A percentile compares a stretch with the other conserved stretches of the same genome.
Conservation (phyloP, 495 filamentous ascomycete genomes). For the Tuber indicum region DNA sequence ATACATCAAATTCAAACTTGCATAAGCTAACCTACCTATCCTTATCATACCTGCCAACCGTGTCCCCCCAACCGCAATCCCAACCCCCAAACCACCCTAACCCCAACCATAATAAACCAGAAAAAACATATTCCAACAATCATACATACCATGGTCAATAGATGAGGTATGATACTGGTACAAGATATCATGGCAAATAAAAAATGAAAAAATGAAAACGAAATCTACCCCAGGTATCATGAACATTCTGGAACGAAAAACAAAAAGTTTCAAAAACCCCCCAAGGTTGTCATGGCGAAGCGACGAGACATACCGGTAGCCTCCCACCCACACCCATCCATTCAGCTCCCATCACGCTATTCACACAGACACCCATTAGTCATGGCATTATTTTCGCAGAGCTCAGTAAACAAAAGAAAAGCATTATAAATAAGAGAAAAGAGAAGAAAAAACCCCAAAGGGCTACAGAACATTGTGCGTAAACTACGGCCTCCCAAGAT, state of each 20-base stretch:
- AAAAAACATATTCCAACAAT: constrained; percentile 5
- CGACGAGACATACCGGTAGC: background rate
- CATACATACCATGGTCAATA: background rate
- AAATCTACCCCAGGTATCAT: constrained; percentile 8
- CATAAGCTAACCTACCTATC: background rate
- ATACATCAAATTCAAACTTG: background rate
- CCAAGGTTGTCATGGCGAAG: constrained; percentile 4
- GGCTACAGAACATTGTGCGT: background rate
- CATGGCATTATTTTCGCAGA: background rate
- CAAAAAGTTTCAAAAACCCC: background rate
- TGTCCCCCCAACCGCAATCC: background rate
- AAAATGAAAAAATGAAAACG: constrained; percentile 2
- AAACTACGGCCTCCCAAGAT: constrained; percentile 39
- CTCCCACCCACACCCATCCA: background rate
- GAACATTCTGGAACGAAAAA: constrained; percentile 18
- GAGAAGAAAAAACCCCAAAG: background rate
- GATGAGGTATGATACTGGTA: background rate
- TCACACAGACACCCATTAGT: background rate
- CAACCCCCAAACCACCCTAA: background rate
- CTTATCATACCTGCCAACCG: background rate
- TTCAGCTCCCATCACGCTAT: background rate
- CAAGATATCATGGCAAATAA: constrained; percentile 1
- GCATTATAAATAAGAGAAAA: background rate
- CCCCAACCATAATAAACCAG: background rate
- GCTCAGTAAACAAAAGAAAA: background rate